Evolutionary conservation across 1,284 basidiomycete genomes (phyloP), one percentile per base, ranked within the genome.

Genomic region (Sporisorium exsertum): DNA sequence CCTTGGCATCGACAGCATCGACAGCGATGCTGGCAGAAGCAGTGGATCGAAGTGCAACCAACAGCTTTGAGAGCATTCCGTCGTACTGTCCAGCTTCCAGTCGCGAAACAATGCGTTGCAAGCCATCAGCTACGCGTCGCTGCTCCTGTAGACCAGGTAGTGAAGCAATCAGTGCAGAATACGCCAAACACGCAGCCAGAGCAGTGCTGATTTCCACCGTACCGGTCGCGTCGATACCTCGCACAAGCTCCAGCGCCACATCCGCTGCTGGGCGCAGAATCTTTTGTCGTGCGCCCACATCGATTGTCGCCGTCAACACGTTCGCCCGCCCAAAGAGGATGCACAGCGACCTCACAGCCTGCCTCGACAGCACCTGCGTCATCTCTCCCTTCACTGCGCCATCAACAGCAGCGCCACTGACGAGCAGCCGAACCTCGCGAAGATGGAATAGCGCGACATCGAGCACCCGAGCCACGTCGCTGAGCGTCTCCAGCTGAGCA

Each of bases 401-500:
- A 18, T 43, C 54, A 10, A 16, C 10, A 10, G 46, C 20, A n/a
- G 29, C 16, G 1, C 22, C 43, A n/a, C 22, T 6, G 12, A 58
- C 20, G 20, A 33, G 26, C 43, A 69, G 58, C 2, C 54, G 59
- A 5, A 75, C 18, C 43, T 71, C 66, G 16, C 72, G 56, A 35
- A 70, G 64, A 22, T 67, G 64, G 42, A 66, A 75, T 0, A 75
- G 57, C n/a, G 42, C 40, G 5, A 63, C 7, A 32, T 67, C 61
- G 26, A 75, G 58, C 35, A n/a, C 29, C 29, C 56, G 55, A 9
- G 29, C 49, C 27, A 64, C 37, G 1, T 59, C 43, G 46, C 35
- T 22, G 10, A 13, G 6, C 18, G 58, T 46, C 9, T 47, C 52
- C 12, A 58, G 24, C n/a, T 54, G n/a, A 22, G 53, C 22, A 12